These are phyloP conservation scores for Podospora sp. DNA, from an alignment of 495 filamentous ascomycete genomes.

Conservation along the genomic window DNA sequence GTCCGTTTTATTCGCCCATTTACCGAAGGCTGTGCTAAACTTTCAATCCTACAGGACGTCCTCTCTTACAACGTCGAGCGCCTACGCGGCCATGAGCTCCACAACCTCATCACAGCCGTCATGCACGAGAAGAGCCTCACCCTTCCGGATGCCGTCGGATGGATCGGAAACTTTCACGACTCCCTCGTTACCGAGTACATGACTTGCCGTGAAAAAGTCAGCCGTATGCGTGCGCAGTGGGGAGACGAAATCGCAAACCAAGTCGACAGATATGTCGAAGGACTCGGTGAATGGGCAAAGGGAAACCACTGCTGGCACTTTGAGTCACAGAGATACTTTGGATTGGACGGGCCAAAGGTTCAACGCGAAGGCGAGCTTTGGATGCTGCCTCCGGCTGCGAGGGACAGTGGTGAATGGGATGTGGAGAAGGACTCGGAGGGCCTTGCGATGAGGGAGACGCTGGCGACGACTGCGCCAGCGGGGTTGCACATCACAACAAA, in stretches of 20 bases:
- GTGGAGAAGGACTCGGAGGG: not conserved
- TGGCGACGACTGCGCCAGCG: not conserved
- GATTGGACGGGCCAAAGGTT: not conserved
- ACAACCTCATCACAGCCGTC: slow-evolving; percentile 14
- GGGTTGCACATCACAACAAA: not conserved
- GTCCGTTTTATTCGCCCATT: not conserved
- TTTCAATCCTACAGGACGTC: not conserved
- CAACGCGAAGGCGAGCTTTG: not conserved
- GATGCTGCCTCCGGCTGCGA: slow-evolving; percentile 7
- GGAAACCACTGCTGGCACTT: slow-evolving; percentile 14
- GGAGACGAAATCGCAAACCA: not conserved
- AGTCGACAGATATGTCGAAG: slow-evolving; percentile 1
- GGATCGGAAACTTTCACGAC: slow-evolving; percentile 5
- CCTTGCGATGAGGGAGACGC: not conserved
- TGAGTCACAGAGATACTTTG: slow-evolving; percentile 22
- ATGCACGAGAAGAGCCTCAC: slow-evolving; percentile 10
- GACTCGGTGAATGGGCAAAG: slow-evolving; percentile 5
- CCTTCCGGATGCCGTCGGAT: not conserved
- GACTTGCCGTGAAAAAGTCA: not conserved
- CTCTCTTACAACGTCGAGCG: slow-evolving; percentile 14
- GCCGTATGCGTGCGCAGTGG: not conserved
- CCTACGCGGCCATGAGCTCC: slow-evolving; percentile 12
- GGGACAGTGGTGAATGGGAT: not conserved
- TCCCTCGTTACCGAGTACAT: not conserved
- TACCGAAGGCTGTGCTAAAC: not conserved